Evolutionary conservation across 495 filamentous ascomycete genomes (phyloP), one percentile per base, ranked within the genome.

Genomic region (Jackrogersella minutella): DNA sequence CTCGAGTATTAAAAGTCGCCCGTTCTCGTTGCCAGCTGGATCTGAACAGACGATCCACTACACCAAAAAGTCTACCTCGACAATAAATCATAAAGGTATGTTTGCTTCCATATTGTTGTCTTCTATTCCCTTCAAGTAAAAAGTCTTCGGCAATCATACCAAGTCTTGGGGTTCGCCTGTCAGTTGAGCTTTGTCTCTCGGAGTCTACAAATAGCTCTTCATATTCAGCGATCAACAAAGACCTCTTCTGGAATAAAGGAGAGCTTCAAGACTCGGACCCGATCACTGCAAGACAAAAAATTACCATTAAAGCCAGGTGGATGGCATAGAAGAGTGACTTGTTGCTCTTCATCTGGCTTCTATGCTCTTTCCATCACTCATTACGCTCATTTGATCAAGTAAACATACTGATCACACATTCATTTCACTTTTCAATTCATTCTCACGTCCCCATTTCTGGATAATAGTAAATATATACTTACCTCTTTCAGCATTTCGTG

Each of bases 21-120:
- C 11, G n/a, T 51, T 43, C 34, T 34, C 52, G 70, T 66, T 66
- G 31, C 74, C 69, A 76, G 74, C 71, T 75, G 76, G 77, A 66
- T 69, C 77, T 77, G 79, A 76, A 58, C 58, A 62, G 21, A 3
- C 24, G 14, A 17, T 16, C 60, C n/a, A n/a, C n/a, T n/a, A n/a
- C n/a, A n/a, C n/a, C n/a, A n/a, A n/a, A n/a, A n/a, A 13, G 50
- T 34, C 33, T 39, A 31, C 30, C 1, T 36, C 37, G 17, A 14
- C 26, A n/a, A 21, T 34, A n/a, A 19, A 28, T 16, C 50, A 37
- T 26, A 64, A 62, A 60, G 60, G 66, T 69, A 61, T 40, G 66
- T 41, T n/a, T 19, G 6, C 22, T 17, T 43, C 60, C 41, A 36
- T 55, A 21, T 46, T 21, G n/a, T 46, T 46, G 41, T 46, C 11